phyloP scores from a whole-genome alignment of 2,329 filamentous ascomycete species.

The Apiospora hydei region DNA sequence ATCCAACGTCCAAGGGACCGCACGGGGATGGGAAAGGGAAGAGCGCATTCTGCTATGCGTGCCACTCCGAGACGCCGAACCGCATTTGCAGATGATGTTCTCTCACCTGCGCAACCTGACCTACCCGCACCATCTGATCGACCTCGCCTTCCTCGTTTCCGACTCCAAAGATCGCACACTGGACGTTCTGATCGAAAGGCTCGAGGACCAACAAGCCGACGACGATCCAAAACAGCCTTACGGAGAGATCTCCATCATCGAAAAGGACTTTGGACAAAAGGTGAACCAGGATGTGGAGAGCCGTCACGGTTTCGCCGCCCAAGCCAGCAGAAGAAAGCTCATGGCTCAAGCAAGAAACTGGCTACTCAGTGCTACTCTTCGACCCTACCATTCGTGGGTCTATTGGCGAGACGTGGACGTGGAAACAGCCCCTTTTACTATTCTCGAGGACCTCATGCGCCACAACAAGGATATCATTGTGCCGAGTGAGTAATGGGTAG shows the following conservation, averaged over 20 bases:
- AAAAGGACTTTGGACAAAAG: constrained; percentile 98
- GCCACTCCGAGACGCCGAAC: constrained; percentile 88
- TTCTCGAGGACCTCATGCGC: constrained; percentile 96
- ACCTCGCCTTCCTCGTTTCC: constrained; percentile 94
- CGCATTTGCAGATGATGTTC: constrained; percentile 97
- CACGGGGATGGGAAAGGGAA: constrained; percentile 93
- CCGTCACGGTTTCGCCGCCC: constrained; percentile 94
- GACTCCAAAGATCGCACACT: constrained; percentile 96
- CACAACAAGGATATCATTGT: constrained; percentile 99
- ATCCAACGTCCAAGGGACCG: constrained; percentile 87
- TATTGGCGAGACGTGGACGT: constrained; percentile 99
- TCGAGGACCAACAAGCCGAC: constrained; percentile 82
- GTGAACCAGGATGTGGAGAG: constrained; percentile 98
- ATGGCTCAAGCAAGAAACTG: constrained; percentile 99
- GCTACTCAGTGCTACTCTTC: constrained; percentile 89
- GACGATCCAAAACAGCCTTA: constrained; percentile 82
- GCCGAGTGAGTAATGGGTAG: constrained; percentile 72
- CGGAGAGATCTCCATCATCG: constrained; percentile 95
- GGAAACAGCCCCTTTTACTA: constrained; percentile 95
- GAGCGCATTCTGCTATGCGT: constrained; percentile 96
- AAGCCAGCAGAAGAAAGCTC: constrained; percentile 90
- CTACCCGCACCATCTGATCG: constrained; percentile 95
- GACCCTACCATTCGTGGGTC: constrained; percentile 97
- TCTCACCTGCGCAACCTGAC: constrained; percentile 96
- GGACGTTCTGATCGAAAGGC: constrained; percentile 73